Evolutionary conservation across 2,329 filamentous ascomycete genomes (phyloP), one percentile per base, ranked within the genome.

Genomic region (Talaromyces sp.): DNA sequence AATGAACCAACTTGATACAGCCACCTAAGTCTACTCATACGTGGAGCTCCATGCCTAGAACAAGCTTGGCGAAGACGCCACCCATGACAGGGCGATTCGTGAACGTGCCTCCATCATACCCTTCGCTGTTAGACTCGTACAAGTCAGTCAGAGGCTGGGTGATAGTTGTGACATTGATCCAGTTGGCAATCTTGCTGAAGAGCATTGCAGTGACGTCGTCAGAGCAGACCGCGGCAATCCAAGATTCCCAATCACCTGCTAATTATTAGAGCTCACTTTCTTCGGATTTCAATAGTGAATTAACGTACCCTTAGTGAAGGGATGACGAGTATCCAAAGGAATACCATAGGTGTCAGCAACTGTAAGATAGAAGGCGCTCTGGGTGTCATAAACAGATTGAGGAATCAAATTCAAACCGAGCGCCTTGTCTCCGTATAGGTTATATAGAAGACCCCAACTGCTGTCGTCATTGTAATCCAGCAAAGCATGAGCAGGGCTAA

Each of bases 391-490:
- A 50, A 85, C 74, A 14, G 69, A 73, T 50, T 80, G 69, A 0
- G 82, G 81, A 6, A 85, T 79, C 32, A 84, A 70, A 27, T 75
- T 66, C 17, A 82, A 69, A 7, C 72, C 69, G 26, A 85, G 69
- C 57, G 81, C 74, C 1, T 69, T 66, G 65, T 84, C 81, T 32
- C 76, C 75, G 68, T 77, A 85, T 5, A 83, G 73, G 56, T 84
- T 85, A 71, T 85, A 85, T 11, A 85, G 72, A 4, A 85, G 74
- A 75, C 76, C 76, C 63, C 80, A 74, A 32, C 76, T 76, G 35
- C 64, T 65, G 4, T 65, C 64, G 60, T 78, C 70, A 24, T 74
- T 76, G 66, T 84, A 85, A 24, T 72, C 76, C 57, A 84, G 73
- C 0, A 78, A 81, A 0, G 80, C 76, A 64, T 83, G 82, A 1